Evolutionary conservation across 768 basidiomycete species (phyloP).

Genomic region (Amanita phalloides): DNA sequence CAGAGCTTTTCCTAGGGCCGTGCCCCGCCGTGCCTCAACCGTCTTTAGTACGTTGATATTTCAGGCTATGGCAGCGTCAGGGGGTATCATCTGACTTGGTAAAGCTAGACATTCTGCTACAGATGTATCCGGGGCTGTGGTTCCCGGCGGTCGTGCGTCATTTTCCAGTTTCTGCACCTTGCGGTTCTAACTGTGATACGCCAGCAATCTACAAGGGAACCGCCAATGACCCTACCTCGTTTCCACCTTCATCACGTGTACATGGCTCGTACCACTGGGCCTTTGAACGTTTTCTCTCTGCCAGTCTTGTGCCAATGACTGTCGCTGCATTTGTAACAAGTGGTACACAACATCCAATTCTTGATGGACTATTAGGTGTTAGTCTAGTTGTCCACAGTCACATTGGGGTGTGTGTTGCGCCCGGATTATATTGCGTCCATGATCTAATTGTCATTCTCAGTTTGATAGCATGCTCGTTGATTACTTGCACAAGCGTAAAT

Average conservation of each 20-base stretch:
- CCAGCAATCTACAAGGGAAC: constrained; percentile 82
- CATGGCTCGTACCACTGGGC: constrained; percentile 92
- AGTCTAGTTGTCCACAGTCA: constrained; percentile 91
- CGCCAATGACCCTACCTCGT: constrained; percentile 90
- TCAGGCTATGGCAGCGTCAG: background rate
- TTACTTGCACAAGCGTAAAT: constrained; percentile 91
- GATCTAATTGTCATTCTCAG: constrained; percentile 21
- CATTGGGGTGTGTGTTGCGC: constrained; percentile 72
- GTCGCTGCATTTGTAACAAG: constrained; percentile 78
- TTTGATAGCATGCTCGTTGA: constrained; percentile 74
- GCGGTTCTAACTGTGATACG: background rate
- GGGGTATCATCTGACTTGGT: background rate
- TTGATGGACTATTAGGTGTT: constrained; percentile 85
- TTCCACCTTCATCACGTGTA: constrained; percentile 68
- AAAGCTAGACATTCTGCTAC: background rate
- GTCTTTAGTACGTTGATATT: background rate
- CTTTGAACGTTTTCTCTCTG: constrained; percentile 88
- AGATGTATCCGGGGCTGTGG: background rate
- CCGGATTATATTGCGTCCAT: background rate
- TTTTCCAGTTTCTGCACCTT: background rate
- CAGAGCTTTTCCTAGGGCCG: background rate
- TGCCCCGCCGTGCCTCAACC: background rate
- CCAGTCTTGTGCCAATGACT: constrained; percentile 80
- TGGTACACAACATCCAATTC: constrained; percentile 64
- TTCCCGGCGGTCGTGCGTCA: constrained; percentile 5